These are phyloP conservation scores for Luffa acutangula DNA, from an alignment of 306 rosid genomes.

Conservation along the genomic window DNA sequence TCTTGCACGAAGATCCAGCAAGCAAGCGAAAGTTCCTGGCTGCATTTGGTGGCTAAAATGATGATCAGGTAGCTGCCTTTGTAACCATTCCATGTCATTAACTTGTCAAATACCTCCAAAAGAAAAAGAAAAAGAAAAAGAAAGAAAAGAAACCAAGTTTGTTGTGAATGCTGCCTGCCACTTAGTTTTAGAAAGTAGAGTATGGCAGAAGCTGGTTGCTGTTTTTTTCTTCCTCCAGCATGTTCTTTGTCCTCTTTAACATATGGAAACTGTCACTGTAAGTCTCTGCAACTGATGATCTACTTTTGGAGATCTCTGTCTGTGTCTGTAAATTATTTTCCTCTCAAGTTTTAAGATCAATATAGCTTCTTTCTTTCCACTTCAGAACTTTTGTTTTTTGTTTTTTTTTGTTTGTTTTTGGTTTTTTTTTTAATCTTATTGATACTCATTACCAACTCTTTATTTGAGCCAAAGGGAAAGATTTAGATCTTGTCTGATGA, in stretches of 20 bases:
- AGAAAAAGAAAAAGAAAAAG: neutral
- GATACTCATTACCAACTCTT: neutral
- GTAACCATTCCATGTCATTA: neutral
- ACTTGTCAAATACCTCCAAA: neutral
- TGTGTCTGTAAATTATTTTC: neutral
- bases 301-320: neutral
- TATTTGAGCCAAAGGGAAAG: neutral
- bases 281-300: neutral
- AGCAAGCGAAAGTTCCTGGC: slow-evolving; percentile 67
- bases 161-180: slow-evolving; percentile 1
- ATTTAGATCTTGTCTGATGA: neutral
- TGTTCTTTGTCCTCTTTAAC: slow-evolving; percentile 23
- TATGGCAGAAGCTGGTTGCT: slow-evolving; percentile 27
- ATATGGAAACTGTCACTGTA: slow-evolving; percentile 17
- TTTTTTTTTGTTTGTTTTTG: no score
- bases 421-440: no score
- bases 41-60: slow-evolving; percentile 41
- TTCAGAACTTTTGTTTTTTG: neutral
- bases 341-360: neutral
- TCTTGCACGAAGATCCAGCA: slow-evolving; percentile 63
- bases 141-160: neutral
- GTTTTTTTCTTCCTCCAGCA: slow-evolving; percentile 38
- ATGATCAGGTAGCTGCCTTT: neutral
- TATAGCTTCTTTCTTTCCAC: neutral
- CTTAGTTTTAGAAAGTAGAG: neutral